Conservation (phyloP, 306 rosid species). For the Hippophae tibetana region DNA sequence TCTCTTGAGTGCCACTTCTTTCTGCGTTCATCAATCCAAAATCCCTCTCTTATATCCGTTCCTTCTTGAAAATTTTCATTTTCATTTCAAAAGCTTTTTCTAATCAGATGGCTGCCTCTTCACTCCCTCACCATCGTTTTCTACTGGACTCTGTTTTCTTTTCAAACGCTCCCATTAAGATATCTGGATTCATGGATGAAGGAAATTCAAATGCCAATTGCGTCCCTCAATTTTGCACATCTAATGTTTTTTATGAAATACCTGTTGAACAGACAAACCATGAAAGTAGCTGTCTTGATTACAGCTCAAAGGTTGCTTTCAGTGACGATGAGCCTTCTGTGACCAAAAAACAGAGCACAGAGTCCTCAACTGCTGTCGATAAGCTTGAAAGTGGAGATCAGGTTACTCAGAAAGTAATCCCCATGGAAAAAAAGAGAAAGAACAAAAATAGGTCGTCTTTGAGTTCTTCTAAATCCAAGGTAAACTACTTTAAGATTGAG, state of each 20-base stretch:
- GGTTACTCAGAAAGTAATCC: slow-evolving; percentile 45
- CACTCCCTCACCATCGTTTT: slow-evolving; percentile 37
- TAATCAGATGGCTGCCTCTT: slow-evolving; percentile 59
- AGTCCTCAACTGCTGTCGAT: slow-evolving; percentile 54
- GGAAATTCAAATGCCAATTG: slow-evolving; percentile 6
- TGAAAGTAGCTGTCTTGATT: slow-evolving; percentile 39
- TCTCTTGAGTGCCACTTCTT: slow-evolving; percentile 29
- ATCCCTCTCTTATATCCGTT: slow-evolving; percentile 26
- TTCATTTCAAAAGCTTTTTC: slow-evolving; percentile 19
- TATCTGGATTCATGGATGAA: slow-evolving; percentile 17
- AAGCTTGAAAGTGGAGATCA: slow-evolving; percentile 64
- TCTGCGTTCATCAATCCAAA: slow-evolving; percentile 8
- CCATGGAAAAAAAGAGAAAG: slow-evolving; percentile 40
- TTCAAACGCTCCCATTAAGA: slow-evolving; percentile 20
- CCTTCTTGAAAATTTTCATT: slow-evolving; percentile 9
- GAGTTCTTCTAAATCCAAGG: slow-evolving; percentile 41
- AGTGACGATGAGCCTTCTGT: slow-evolving; percentile 45
- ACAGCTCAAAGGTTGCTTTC: slow-evolving; percentile 29
- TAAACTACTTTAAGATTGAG: neutral
- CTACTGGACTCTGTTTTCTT: slow-evolving; percentile 39
- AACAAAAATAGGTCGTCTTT: slow-evolving; percentile 25
- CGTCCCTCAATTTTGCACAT: slow-evolving; percentile 14
- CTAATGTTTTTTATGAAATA: slow-evolving; percentile 14
- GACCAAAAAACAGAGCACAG: slow-evolving; percentile 43
- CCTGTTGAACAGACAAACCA: slow-evolving; percentile 15